A percentile compares a stretch with the other conserved stretches of the same genome.
Evolutionary conservation across 1,284 basidiomycete species (phyloP).

Genomic region (Cutaneotrichosporon arboriforme): DNA sequence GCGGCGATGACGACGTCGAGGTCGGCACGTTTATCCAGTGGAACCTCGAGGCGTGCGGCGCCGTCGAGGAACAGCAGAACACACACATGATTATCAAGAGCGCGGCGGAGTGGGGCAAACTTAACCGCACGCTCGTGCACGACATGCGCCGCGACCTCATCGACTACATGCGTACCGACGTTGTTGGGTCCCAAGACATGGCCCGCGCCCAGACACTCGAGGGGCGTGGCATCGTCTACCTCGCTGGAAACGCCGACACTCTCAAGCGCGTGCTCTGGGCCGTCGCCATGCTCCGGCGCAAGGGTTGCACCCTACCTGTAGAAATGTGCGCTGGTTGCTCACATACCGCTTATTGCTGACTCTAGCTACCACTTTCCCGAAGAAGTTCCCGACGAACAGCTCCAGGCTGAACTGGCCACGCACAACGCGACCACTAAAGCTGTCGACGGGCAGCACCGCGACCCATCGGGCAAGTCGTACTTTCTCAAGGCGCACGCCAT

Average conservation of each 20-base stretch:
- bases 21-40: slow-evolving; percentile 43
- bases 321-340: slow-evolving; percentile 34
- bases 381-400: slow-evolving; percentile 46
- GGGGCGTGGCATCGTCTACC: slow-evolving; percentile 50
- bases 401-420: slow-evolving; percentile 35
- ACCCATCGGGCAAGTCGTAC: slow-evolving; percentile 47
- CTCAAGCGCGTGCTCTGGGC: slow-evolving; percentile 48
- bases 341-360: not conserved
- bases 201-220: slow-evolving; percentile 20
- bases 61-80: slow-evolving; percentile 43
- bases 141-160: slow-evolving; percentile 43
- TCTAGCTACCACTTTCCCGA: slow-evolving; percentile 47
- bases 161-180: slow-evolving; percentile 32
- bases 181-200: slow-evolving; percentile 20
- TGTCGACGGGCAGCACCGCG: slow-evolving; percentile 40
- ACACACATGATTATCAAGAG: slow-evolving; percentile 44
- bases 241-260: slow-evolving; percentile 53
- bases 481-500: slow-evolving; percentile 52
- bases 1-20: slow-evolving; percentile 44
- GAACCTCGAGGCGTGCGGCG: slow-evolving; percentile 45
- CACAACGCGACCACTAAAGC: slow-evolving; percentile 46
- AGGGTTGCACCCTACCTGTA: slow-evolving; percentile 45
- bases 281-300: slow-evolving; percentile 44
- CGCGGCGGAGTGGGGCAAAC: slow-evolving; percentile 41
- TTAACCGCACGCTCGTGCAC: slow-evolving; percentile 40